Evolutionary conservation across 768 basidiomycete species (phyloP).

Genomic region (Trametes maxima): DNA sequence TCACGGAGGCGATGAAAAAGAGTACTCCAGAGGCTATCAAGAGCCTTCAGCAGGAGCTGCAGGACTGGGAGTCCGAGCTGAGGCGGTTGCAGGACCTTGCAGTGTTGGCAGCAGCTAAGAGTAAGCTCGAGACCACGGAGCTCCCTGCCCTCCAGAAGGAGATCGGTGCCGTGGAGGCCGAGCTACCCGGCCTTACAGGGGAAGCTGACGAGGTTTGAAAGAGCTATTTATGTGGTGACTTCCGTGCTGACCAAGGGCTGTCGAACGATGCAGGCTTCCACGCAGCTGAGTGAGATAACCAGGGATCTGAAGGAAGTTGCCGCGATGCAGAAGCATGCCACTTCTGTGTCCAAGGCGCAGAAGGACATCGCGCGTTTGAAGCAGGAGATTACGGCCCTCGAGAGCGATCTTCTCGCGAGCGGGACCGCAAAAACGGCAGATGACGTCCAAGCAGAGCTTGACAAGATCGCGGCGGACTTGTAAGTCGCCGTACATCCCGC

Average conservation of each 20-base stretch:
- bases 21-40: conserved; percentile 49
- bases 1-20: conserved; percentile 63
- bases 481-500: conserved; percentile 39
- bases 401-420: conserved; percentile 66
- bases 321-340: conserved; percentile 61
- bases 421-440: conserved; percentile 84
- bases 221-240: neutral
- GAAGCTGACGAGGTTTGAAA: conserved; percentile 63
- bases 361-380: conserved; percentile 60
- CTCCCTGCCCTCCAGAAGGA: conserved; percentile 66
- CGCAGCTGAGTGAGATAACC: conserved; percentile 55
- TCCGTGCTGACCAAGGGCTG: conserved; percentile 3
- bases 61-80: conserved; percentile 63
- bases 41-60: conserved; percentile 49
- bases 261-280: conserved; percentile 45
- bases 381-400: conserved; percentile 63
- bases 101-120: conserved; percentile 55
- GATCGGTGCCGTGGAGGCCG: conserved; percentile 57
- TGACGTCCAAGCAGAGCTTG: conserved; percentile 81
- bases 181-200: conserved; percentile 52
- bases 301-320: conserved; percentile 62
- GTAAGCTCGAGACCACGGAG: conserved; percentile 60
- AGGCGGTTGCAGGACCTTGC: conserved; percentile 57
- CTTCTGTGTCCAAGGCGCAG: conserved; percentile 58
- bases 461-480: conserved; percentile 64